Conservation (phyloP, 257 asterid genomes). For the Solanum neorickii region DNA sequence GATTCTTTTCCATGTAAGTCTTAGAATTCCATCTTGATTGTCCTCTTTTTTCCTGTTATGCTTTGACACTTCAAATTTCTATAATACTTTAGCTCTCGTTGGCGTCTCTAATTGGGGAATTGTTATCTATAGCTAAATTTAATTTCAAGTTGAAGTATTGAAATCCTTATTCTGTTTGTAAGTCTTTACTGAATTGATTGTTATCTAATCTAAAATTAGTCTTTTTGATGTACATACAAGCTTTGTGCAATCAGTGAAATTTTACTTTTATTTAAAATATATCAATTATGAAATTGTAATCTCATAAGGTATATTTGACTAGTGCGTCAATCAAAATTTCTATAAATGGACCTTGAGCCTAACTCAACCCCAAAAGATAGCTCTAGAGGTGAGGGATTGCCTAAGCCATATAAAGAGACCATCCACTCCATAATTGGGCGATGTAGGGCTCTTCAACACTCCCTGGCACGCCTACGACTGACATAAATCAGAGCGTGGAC, state of each 20-base stretch:
- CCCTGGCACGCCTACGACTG: neutral
- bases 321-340: neutral
- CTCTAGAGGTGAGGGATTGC: neutral
- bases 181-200: neutral
- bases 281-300: neutral
- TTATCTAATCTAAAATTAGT: neutral
- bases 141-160: neutral
- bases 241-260: neutral
- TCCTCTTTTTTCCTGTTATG: neutral
- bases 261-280: neutral
- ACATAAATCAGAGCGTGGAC: neutral
- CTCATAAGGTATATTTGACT: neutral
- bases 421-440: neutral
- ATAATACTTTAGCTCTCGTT: neutral
- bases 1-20: slow-evolving; percentile 91
- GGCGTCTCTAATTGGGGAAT: neutral
- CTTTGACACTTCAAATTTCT: neutral
- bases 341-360: neutral
- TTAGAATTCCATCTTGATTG: neutral
- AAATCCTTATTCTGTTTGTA: neutral
- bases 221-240: neutral
- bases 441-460: neutral
- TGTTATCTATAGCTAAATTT: neutral
- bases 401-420: neutral
- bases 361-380: neutral